Base-by-base conservation (phyloP, 2,329 filamentous ascomycete genomes). In the Phialophora verrucosa region DNA sequence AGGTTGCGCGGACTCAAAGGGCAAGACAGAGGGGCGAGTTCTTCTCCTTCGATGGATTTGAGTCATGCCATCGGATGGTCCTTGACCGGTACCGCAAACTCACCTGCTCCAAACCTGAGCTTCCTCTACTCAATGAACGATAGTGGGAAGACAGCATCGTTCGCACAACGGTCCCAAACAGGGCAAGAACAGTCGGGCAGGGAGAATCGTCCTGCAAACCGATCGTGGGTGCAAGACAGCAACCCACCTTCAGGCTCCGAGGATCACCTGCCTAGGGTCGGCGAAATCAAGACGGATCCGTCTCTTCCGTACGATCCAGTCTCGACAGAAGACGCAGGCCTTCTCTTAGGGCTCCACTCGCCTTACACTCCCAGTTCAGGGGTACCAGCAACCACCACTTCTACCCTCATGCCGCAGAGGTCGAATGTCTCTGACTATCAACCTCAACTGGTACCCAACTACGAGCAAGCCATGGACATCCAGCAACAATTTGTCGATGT, bases 81-180 rank as follows among this genome's bases (percentile, higher is more conserved):
- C 7, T 80, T 96, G n/a, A 92, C 92, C 0, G 92, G 92, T 14
- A 94, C 90, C 1, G 93, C 91, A 62, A 92, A 96, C 74, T 95
- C 91, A 3, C 90, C 91, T 1, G 93, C 88, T 69, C 92, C 92
- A 0, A 95, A 91, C 74, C 81, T 96, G 4, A 93, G 92, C 0
- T 85, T 94, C 63, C 86, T 96, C 74, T 96, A 92, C 75, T 88
- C 91, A 66, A 51, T 32, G 17, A 51, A 35, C 20, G 59, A 68
- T n/a, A 35, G 35, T 38, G 62, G 51, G n/a, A 56, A 29, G 29
- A 12, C 8, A 3, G 11, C 53, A n/a, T 55, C 53, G 3, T 32
- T 55, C 29, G 53, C 53, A 55, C 25, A 11, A 55, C 51, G 11
- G 7, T 10, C 27, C 17, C 25, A 32, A 14, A n/a, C 27, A 1